These are phyloP conservation scores for Fusarium neocosmosporiellum DNA, from an alignment of 2,329 filamentous ascomycete species.

Conservation along the genomic window DNA sequence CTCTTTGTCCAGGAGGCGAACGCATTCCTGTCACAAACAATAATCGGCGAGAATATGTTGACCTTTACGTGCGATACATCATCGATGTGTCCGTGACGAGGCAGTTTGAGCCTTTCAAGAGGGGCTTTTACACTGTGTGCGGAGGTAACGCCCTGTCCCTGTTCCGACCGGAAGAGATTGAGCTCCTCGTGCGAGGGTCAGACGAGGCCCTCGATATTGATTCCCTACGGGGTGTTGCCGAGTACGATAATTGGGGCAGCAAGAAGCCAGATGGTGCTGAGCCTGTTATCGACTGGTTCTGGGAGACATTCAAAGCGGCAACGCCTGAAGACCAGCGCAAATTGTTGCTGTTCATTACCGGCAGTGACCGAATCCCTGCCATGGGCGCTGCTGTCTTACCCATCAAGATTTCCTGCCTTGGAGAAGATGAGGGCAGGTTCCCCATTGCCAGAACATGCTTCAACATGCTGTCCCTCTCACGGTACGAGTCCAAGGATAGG, in stretches of 20 bases:
- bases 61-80: conserved; percentile 82
- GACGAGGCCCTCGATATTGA: conserved; percentile 85
- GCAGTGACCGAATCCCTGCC: conserved; percentile 89
- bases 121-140: conserved; percentile 93
- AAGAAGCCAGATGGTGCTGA: conserved; percentile 68
- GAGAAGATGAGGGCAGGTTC: conserved; percentile 78
- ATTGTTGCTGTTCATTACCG: conserved; percentile 87
- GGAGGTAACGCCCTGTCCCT: conserved; percentile 88
- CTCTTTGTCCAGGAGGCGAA: conserved; percentile 80
- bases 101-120: conserved; percentile 94
- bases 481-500: conserved; percentile 73
- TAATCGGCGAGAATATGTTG: conserved; percentile 88
- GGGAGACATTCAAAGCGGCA: conserved; percentile 80
- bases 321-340: conserved; percentile 77
- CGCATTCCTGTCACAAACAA: conserved; percentile 81
- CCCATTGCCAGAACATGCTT: conserved; percentile 93
- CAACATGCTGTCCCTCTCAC: conserved; percentile 82
- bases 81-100: conserved; percentile 81
- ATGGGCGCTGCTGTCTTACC: conserved; percentile 84
- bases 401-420: conserved; percentile 80
- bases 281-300: conserved; percentile 85
- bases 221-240: conserved; percentile 79
- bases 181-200: conserved; percentile 85
- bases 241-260: conserved; percentile 82
- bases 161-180: conserved; percentile 92